phyloP scores from a whole-genome alignment of 83 land plant species.

The Diphasiastrum complanatum region DNA sequence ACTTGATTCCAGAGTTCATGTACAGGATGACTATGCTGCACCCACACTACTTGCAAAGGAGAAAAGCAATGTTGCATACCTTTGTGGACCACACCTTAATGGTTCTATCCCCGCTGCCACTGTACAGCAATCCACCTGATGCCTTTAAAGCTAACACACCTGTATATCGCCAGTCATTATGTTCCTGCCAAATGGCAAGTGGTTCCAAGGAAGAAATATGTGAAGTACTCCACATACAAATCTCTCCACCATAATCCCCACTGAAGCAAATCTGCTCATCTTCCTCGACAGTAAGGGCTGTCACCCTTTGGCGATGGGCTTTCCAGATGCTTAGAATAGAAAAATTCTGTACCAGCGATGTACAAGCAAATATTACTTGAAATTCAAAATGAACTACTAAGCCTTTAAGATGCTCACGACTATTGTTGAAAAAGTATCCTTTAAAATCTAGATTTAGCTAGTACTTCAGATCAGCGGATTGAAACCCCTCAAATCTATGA shows the following conservation, averaged over 20 bases:
- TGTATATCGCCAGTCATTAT: constrained; percentile 87
- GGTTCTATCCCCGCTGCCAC: constrained; percentile 86
- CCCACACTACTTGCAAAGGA: too few species aligned
- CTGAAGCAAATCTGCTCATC: constrained; percentile 52
- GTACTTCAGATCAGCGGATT: too few species aligned
- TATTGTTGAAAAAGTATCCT: too few species aligned
- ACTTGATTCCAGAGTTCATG: too few species aligned
- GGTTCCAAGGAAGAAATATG: constrained; percentile 30
- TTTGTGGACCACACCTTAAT: constrained; percentile 82
- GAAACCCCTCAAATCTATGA: too few species aligned
- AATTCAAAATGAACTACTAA: too few species aligned
- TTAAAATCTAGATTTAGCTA: too few species aligned
- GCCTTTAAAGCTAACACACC: constrained; percentile 68
- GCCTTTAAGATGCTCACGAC: too few species aligned
- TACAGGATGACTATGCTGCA: too few species aligned
- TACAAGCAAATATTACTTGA: too few species aligned
- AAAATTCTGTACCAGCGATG: constrained; percentile 37
- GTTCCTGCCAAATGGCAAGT: constrained; percentile 64
- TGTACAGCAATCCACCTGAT: constrained; percentile 59
- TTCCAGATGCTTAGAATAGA: constrained; percentile 46
- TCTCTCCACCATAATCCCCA: constrained; percentile 80
- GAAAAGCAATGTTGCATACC: too few species aligned
- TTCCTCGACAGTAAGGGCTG: constrained; percentile 43
- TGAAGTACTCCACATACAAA: constrained; percentile 57
- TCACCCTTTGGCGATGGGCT: constrained; percentile 75